Percentiles rank a stretch among this genome's conserved stretches.
These are phyloP conservation scores for Draba incana DNA, from an alignment of 345 rosid genomes.

Conservation along the genomic window DNA sequence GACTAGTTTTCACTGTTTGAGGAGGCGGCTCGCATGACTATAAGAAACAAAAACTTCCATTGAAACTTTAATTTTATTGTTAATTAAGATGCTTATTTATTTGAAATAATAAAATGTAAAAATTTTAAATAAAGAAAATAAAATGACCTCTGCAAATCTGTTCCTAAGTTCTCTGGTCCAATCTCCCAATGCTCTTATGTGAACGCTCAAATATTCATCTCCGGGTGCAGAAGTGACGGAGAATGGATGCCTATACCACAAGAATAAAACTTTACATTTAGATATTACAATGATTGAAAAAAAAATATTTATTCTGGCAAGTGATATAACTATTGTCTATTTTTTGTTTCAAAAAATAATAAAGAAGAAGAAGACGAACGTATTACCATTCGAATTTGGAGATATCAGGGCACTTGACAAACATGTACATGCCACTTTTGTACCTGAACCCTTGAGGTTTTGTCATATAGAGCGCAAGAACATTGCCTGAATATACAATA, in stretches of 20 bases:
- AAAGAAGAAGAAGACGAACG: not conserved
- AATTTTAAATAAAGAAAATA: not conserved
- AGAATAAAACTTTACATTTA: not conserved
- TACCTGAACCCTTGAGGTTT: constrained; percentile 84
- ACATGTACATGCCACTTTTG: constrained; percentile 91
- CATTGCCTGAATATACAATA: constrained; percentile 81
- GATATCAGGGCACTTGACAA: constrained; percentile 82
- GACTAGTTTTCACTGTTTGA: constrained; percentile 39
- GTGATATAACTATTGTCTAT: not conserved
- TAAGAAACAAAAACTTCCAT: constrained; percentile 1
- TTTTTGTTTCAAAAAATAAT: not conserved
- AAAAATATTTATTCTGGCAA: not conserved
- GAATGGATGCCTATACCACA: constrained; percentile 78
- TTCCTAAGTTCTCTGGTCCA: constrained; percentile 82
- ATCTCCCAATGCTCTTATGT: constrained; percentile 88
- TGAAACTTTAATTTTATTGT: not conserved
- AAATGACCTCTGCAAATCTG: constrained; percentile 60
- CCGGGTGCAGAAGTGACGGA: constrained; percentile 92
- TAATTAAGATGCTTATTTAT: not conserved
- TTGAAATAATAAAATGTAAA: not conserved
- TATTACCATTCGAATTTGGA: constrained; percentile 77
- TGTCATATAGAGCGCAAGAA: constrained; percentile 76
- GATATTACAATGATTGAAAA: not conserved
- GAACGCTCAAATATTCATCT: constrained; percentile 84
- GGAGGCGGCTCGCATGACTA: constrained; percentile 76